Conservation (phyloP, 768 basidiomycete species). For the Termitomyces sp. region DNA sequence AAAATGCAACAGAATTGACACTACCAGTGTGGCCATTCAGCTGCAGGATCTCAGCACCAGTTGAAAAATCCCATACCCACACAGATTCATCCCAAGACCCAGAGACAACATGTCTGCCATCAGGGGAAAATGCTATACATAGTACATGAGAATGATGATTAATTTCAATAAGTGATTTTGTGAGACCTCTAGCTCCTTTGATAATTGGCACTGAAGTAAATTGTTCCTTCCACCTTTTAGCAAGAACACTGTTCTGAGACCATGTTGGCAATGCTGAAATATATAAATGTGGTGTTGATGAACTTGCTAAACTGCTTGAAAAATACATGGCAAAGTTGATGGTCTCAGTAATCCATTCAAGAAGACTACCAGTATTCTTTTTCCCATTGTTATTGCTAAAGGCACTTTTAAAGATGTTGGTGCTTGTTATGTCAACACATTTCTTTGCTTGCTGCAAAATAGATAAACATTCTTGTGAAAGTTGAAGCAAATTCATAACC, state of each 20-base stretch:
- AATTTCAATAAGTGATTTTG: not conserved
- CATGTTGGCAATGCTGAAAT: not conserved
- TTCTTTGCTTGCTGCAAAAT: not conserved
- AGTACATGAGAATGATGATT: too few relatives aligned
- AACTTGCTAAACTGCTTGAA: not conserved
- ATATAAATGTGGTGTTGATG: not conserved
- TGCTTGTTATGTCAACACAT: not conserved
- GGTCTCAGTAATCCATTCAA: not conserved
- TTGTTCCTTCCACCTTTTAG: not conserved
- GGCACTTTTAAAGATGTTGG: not conserved
- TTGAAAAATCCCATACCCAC: not conserved
- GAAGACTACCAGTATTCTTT: not conserved
- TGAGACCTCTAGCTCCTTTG: not conserved
- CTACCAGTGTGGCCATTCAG: not conserved
- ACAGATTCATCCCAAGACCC: not conserved
- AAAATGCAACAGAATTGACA: not conserved
- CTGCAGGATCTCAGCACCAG: not conserved
- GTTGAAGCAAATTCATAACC: not conserved
- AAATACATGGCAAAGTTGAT: not conserved
- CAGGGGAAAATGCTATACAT: not conserved
- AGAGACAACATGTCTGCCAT: not conserved
- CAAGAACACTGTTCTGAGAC: not conserved
- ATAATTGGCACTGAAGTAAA: not conserved
- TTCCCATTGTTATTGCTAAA: too few relatives aligned
- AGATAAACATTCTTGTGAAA: not conserved